phyloP scores from a whole-genome alignment of 2,329 filamentous ascomycete genomes.

The Ophiostoma sp. region DNA sequence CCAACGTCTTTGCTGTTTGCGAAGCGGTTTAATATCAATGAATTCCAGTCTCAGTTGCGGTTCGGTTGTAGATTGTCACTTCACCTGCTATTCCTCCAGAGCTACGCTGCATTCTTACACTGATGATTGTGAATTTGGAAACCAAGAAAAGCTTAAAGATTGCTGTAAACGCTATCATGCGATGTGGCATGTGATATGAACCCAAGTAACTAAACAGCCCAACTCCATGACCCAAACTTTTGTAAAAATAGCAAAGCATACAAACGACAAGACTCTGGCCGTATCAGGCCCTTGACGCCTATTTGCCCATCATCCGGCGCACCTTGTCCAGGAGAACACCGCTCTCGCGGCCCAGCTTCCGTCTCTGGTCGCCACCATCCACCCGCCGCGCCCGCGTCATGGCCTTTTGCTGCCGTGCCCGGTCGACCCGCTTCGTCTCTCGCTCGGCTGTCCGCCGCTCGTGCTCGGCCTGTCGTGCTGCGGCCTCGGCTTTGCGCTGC shows the following conservation, averaged over 20 bases:
- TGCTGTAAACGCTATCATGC: constrained; percentile 1
- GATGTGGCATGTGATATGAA: constrained; percentile 2
- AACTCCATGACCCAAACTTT: constrained; percentile 13
- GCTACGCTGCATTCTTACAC: no score
- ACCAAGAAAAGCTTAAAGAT: not conserved
- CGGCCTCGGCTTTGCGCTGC: constrained; percentile 40
- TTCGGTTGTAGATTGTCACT: not conserved
- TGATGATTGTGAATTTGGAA: not conserved
- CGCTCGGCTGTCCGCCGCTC: constrained; percentile 61
- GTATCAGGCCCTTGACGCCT: not conserved
- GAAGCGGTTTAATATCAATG: constrained; percentile 1
- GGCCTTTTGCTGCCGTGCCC: constrained; percentile 41
- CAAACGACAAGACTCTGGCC: not conserved
- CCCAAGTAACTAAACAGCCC: constrained; percentile 3
- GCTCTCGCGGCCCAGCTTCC: constrained; percentile 78
- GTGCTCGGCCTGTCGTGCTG: constrained; percentile 52
- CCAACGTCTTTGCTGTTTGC: not conserved
- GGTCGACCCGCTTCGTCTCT: constrained; percentile 47
- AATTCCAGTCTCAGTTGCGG: not conserved
- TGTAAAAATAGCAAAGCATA: not conserved
- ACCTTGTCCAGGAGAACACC: constrained; percentile 71
- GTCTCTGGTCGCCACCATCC: constrained; percentile 48
- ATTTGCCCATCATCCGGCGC: constrained; percentile 59
- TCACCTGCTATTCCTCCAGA: not conserved
- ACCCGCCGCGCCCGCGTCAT: constrained; percentile 63